These are phyloP conservation scores for Cutaneotrichosporon sp. DNA, from an alignment of 1,284 basidiomycete genomes.

Conservation along the genomic window DNA sequence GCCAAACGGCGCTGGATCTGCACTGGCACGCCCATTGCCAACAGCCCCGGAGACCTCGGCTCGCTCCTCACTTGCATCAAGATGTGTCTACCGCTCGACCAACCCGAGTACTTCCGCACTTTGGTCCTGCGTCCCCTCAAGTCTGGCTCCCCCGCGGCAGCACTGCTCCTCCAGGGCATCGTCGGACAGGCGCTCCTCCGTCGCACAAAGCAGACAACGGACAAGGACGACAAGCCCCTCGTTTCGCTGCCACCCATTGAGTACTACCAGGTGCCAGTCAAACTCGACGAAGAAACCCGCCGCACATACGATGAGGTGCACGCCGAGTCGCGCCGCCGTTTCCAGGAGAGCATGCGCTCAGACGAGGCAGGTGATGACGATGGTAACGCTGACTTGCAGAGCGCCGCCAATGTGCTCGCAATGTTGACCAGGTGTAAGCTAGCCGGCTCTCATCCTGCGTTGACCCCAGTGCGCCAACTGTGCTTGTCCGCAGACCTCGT, in stretches of 20 bases:
- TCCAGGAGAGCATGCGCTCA: slow-evolving; percentile 61
- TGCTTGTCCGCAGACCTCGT: slow-evolving; percentile 76
- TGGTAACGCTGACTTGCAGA: slow-evolving; percentile 34
- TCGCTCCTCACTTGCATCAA: slow-evolving; percentile 76
- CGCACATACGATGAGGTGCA: slow-evolving; percentile 73
- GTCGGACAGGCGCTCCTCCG: slow-evolving; percentile 80
- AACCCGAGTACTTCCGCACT: slow-evolving; percentile 74
- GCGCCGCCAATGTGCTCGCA: slow-evolving; percentile 64
- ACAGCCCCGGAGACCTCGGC: slow-evolving; percentile 77
- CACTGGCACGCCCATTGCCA: slow-evolving; percentile 75
- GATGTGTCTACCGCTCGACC: slow-evolving; percentile 76
- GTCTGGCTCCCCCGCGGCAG: slow-evolving; percentile 64
- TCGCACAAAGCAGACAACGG: slow-evolving; percentile 84
- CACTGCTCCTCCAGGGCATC: slow-evolving; percentile 73
- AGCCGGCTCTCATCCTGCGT: not conserved
- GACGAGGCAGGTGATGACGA: slow-evolving; percentile 28
- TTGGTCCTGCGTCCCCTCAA: slow-evolving; percentile 71
- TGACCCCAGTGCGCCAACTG: slow-evolving; percentile 67
- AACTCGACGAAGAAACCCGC: slow-evolving; percentile 65
- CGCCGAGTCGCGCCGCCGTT: slow-evolving; percentile 61
- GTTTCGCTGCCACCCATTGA: slow-evolving; percentile 71
- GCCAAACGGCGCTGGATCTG: slow-evolving; percentile 72
- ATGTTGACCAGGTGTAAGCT: slow-evolving; percentile 68
- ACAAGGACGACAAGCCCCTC: slow-evolving; percentile 67
- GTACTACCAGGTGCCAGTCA: slow-evolving; percentile 57